A percentile compares a stretch with the other conserved stretches of the same genome.
Conservation (phyloP, 345 rosid genomes). For the Salix brachista region DNA sequence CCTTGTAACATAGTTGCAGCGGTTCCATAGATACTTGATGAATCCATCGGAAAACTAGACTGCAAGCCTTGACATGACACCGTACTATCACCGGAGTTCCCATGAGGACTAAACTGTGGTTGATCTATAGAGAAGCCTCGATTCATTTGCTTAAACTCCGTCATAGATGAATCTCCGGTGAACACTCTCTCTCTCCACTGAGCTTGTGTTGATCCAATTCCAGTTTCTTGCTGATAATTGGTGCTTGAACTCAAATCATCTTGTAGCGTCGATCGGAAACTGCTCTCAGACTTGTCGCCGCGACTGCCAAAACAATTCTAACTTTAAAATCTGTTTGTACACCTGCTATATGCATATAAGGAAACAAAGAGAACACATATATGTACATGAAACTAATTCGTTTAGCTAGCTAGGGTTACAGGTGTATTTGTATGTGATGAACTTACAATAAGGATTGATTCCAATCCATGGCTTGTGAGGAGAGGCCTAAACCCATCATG, state of each 20-base stretch:
- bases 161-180: slow-evolving; percentile 25
- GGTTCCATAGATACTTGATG: slow-evolving; percentile 43
- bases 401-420: background rate
- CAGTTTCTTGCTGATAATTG: slow-evolving; percentile 36
- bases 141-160: slow-evolving; percentile 37
- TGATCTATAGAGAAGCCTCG: slow-evolving; percentile 62
- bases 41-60: slow-evolving; percentile 45
- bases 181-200: slow-evolving; percentile 34
- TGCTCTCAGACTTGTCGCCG: slow-evolving; percentile 58
- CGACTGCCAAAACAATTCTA: slow-evolving; percentile 28
- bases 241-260: slow-evolving; percentile 57
- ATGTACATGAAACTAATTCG: background rate
- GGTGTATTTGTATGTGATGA: background rate
- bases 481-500: slow-evolving; percentile 84
- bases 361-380: background rate
- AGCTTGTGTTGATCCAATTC: slow-evolving; percentile 43
- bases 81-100: slow-evolving; percentile 57
- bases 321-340: background rate
- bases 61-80: slow-evolving; percentile 55
- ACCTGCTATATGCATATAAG: background rate
- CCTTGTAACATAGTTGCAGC: slow-evolving; percentile 54
- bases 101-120: slow-evolving; percentile 56
- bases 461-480: slow-evolving; percentile 86
- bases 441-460: slow-evolving; percentile 77
- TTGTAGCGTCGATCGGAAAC: slow-evolving; percentile 70